These are phyloP conservation scores for Fraxinus excelsior DNA, from an alignment of 257 asterid genomes.

Conservation along the genomic window DNA sequence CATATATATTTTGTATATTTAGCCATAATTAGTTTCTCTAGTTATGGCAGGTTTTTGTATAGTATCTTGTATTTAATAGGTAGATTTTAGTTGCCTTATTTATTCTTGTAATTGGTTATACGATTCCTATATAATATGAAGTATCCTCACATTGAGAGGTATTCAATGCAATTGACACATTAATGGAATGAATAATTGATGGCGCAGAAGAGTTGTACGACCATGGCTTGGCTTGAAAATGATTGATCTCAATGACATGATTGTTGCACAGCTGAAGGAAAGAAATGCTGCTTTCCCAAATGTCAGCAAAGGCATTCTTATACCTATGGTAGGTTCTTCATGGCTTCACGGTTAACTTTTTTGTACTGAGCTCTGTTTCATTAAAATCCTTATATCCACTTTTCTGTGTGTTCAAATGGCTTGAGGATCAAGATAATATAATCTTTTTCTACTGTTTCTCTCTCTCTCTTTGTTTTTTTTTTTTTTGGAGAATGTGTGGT, in stretches of 20 bases:
- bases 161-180: too few species aligned
- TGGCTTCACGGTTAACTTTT: background rate
- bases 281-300: conserved; percentile 65
- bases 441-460: background rate
- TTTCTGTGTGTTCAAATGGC: background rate
- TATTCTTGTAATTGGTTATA: too few species aligned
- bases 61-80: too few species aligned
- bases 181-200: conserved; percentile 18
- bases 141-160: too few species aligned
- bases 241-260: conserved; percentile 86
- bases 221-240: conserved; percentile 95
- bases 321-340: conserved; percentile 69
- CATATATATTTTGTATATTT: too few species aligned
- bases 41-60: too few species aligned
- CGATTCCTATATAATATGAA: too few species aligned
- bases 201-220: conserved; percentile 87
- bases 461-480: background rate
- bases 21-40: too few species aligned
- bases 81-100: too few species aligned
- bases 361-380: conserved; percentile 6
- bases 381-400: background rate
- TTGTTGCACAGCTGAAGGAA: conserved; percentile 78
- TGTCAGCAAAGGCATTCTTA: conserved; percentile 72
- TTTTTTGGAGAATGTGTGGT: too few species aligned
- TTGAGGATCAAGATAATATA: background rate